Conservation (phyloP, 2,329 filamentous ascomycete species). For the Aspergillus floridensis region DNA sequence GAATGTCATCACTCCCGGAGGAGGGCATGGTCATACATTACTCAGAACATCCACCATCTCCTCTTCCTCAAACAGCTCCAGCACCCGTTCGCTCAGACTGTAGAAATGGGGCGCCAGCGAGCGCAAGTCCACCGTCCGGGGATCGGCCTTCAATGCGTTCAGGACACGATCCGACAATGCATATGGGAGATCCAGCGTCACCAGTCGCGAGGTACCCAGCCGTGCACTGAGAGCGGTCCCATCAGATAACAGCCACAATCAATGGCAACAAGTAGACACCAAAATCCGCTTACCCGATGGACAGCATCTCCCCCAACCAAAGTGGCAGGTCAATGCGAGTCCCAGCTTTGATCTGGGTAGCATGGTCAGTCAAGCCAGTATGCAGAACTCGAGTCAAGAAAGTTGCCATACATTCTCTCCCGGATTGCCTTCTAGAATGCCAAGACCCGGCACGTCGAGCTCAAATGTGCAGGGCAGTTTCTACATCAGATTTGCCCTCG, state of each 20-base stretch:
- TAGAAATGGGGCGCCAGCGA: constrained; percentile 86
- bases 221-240: constrained; percentile 34
- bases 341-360: constrained; percentile 68
- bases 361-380: background rate
- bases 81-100: constrained; percentile 75
- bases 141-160: constrained; percentile 87
- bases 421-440: constrained; percentile 83
- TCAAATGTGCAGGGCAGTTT: constrained; percentile 97
- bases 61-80: constrained; percentile 90
- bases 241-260: background rate
- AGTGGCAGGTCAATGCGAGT: constrained; percentile 80
- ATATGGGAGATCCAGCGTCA: constrained; percentile 77
- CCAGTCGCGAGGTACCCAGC: constrained; percentile 55
- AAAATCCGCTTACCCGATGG: constrained; percentile 42
- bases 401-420: constrained; percentile 51
- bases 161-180: constrained; percentile 76
- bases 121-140: constrained; percentile 78
- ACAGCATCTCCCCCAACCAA: constrained; percentile 92
- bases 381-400: background rate
- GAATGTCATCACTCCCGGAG: too few species aligned
- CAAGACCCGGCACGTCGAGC: constrained; percentile 79
- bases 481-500: constrained; percentile 43
- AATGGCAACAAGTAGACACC: too few species aligned
- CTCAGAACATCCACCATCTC: constrained; percentile 70
- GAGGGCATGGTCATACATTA: constrained; percentile 36